Base-by-base conservation (phyloP, 148 eudicot species). In the Camellia sinensis region DNA sequence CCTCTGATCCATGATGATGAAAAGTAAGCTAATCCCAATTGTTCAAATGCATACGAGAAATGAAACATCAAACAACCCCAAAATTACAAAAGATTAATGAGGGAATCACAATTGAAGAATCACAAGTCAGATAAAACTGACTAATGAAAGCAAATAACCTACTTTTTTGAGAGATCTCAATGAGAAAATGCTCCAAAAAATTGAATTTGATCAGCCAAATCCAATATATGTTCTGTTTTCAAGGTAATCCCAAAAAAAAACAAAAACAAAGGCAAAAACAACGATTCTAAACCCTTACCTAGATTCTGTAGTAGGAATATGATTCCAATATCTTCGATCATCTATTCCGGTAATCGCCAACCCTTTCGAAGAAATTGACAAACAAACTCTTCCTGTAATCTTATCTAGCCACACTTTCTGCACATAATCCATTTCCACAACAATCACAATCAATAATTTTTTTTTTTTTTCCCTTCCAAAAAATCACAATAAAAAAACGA, bases 351-450 rank as follows among this genome's bases (percentile, higher is more conserved):
- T 88, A 40, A 88, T 88, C 1, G 81, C 69, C 77, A 88, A 79
- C 52, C 91, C 89, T 61, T 21, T 78, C 15, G 83, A 84, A 8
- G 91, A 80, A 50, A 88, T 77, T 8, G 79, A 78, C 79, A 88
- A 71, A 77, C 91, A 86, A 54, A 80, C 77, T 80, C 79, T 83
- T 67, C 89, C 91, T 37, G 86, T 78, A 29, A 43, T 71, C 80
- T 88, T 88, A 80, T 88, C 89, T 81, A 88, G 22, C 91, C 91
- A 88, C 60, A 78, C 81, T 76, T 73, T 85, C 91, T 88, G 88
- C 83, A 84, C 8, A 72, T 52, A 72, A 52, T 5, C 75, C 64
- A 37, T 15, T 5, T 74, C 22, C 14, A 17, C 13, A 74, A 64
- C 64, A 1, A 60, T 19, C 64, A 72, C 44, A 72, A 21, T 29